Evolutionary conservation across 1,284 basidiomycete species (phyloP).

Genomic region (Uromyces viciae-fabae): DNA sequence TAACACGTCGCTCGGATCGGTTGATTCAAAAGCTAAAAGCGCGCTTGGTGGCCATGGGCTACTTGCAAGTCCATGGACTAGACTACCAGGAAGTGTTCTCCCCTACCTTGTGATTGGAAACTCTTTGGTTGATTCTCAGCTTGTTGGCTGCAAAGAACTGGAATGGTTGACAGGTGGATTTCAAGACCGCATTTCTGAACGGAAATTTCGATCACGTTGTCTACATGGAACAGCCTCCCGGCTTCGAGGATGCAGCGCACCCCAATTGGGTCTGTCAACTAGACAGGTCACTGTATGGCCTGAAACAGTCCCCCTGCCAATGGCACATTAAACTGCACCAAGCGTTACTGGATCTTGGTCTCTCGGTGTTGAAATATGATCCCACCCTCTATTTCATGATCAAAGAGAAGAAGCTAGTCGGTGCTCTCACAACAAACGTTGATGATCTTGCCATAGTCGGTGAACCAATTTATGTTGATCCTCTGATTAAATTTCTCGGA

Average conservation of each 20-base stretch:
- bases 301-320: slow-evolving; percentile 12
- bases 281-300: not conserved
- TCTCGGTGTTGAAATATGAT: not conserved
- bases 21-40: slow-evolving; percentile 8
- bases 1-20: not conserved
- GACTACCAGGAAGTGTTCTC: slow-evolving; percentile 11
- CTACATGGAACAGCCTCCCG: slow-evolving; percentile 16
- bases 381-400: slow-evolving; percentile 16
- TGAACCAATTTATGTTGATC: not conserved
- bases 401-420: not conserved
- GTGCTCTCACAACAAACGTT: not conserved
- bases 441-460: not conserved
- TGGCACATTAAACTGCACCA: not conserved
- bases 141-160: not conserved
- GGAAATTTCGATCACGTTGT: not conserved
- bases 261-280: not conserved
- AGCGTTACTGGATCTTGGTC: not conserved
- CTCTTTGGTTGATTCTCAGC: not conserved
- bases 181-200: slow-evolving; percentile 14
- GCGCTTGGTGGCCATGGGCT: not conserved
- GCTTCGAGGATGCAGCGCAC: not conserved
- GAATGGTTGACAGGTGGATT: not conserved
- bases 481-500: not conserved
- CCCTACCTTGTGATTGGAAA: not conserved
- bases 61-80: not conserved